Base-by-base conservation (phyloP, 441 rosid genomes). In the Gossypium aridum region DNA sequence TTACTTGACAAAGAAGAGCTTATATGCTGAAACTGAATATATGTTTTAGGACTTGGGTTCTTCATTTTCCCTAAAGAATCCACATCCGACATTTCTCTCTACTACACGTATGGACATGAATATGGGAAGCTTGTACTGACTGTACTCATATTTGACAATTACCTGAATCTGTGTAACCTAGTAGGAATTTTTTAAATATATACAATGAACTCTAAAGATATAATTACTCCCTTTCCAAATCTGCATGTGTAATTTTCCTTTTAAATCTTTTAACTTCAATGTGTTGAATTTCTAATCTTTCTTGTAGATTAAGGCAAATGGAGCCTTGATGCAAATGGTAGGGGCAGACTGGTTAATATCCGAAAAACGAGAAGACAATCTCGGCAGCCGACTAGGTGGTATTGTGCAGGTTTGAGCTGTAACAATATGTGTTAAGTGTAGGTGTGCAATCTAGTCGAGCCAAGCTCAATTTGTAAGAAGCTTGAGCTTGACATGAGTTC, bases 301-400 rank as follows among this genome's bases (percentile, higher is more conserved):
- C 65, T 8, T 17, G 3, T 81, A 95, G 98, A 54, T 86, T 45
- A 96, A 89, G 79, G 98, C 97, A 74, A 84, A 82, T 25, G 73
- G 82, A 70, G 88, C 97, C 12, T 65, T 89, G 83, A 89, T 87
- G 94, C 91, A 92, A 86, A 83, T 96, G 92, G 81, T 92, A 54
- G 99, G 98, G 20, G 97, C 97, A 8, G 99, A 96, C 74, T 96
- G 98, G 97, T 83, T 96, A 64, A 88, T 85, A 82, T 92, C 98
- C 1, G 78, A 82, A 76, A 82, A 78, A 73, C 80, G 91, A 17
- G 96, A 93, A 85, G 95, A 91, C 76, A 78, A 92, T 84, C 93
- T 96, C 25, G 90, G 86, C 49, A 81, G 91, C 78, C 90, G 94
- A 37, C 80, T 85, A 19, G 85, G 84, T 23, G 78, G 98, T 70